Base-by-base conservation (phyloP, 441 rosid genomes). In the Breynia disticha region DNA sequence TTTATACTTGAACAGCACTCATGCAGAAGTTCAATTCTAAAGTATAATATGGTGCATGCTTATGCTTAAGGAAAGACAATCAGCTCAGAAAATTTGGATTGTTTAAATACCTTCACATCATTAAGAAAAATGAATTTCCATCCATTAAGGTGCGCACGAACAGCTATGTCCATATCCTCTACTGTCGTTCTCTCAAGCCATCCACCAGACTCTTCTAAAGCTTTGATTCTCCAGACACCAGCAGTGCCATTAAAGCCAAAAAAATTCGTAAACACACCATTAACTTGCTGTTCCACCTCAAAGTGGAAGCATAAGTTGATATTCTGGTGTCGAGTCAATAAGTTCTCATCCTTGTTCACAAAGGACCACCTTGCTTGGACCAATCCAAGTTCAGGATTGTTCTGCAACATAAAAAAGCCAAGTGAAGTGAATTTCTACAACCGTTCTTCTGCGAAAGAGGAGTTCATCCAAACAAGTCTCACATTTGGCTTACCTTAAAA, bases 161-260 rank as follows among this genome's bases (percentile, higher is more conserved):
- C 90, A 18, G 97, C 95, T 50, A 87, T 83, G 72, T 90, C 97
- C 97, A 90, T 90, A 69, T 90, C 97, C 75, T 90, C 97, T 0
- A 90, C 95, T 12, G 96, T 90, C 19, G 95, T 87, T 56, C 98
- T 76, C 68, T 88, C 95, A 49, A 91, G 95, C 98, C 96, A 88
- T 7, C 93, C 96, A 55, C 96, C 95, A 37, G 96, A 87, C 18
- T 85, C 98, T 70, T 83, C 89, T 21, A 91, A 94, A 50, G 98
- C 82, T 66, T 81, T 83, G 21, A 86, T 86, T 65, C 98, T 86
- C 97, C 98, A 91, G 44, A 91, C 87, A 61, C 98, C 95, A 68
- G 96, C 95, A 63, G 98, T 90, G 56, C 98, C 98, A 67, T 90
- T 90, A 46, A 90, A 90, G 50, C 98, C 98, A 53, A 90, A 90